Percentiles rank a stretch among this genome's conserved stretches.
phyloP scores from a whole-genome alignment of 2,329 filamentous ascomycete genomes.

The Didymella glomerata region DNA sequence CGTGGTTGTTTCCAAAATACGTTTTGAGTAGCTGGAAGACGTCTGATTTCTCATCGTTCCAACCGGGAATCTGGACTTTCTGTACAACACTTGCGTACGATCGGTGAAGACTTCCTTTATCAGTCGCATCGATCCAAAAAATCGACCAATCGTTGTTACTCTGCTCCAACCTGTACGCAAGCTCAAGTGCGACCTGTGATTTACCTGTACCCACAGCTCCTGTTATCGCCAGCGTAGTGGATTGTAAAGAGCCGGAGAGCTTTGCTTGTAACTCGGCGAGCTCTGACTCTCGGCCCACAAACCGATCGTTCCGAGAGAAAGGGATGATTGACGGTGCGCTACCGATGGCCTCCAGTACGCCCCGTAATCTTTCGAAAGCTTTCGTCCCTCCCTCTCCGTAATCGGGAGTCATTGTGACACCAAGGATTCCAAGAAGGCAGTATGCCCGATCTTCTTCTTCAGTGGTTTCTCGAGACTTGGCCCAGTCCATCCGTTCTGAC shows the following conservation, averaged over 20 bases:
- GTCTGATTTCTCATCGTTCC: background rate
- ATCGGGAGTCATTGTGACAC: conserved; percentile 9
- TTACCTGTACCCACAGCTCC: background rate
- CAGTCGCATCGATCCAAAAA: background rate
- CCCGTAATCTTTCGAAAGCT: background rate
- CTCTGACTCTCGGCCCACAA: background rate
- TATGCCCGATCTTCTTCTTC: conserved; percentile 29
- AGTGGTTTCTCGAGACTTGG: conserved; percentile 24
- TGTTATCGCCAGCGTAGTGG: background rate
- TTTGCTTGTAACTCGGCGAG: background rate
- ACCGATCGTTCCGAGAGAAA: background rate
- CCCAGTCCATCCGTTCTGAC: conserved; percentile 26
- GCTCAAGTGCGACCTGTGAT: background rate
- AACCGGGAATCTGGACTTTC: background rate
- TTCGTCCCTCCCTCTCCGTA: background rate
- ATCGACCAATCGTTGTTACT: background rate
- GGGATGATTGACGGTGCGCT: background rate
- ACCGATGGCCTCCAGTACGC: background rate
- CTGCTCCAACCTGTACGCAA: background rate
- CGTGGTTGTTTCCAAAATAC: background rate
- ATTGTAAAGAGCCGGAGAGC: background rate
- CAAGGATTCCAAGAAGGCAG: conserved; percentile 26
- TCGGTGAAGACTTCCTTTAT: background rate
- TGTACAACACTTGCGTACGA: background rate
- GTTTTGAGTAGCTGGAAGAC: background rate